Base-by-base conservation (phyloP, 345 rosid genomes). In the Brassica carinata region DNA sequence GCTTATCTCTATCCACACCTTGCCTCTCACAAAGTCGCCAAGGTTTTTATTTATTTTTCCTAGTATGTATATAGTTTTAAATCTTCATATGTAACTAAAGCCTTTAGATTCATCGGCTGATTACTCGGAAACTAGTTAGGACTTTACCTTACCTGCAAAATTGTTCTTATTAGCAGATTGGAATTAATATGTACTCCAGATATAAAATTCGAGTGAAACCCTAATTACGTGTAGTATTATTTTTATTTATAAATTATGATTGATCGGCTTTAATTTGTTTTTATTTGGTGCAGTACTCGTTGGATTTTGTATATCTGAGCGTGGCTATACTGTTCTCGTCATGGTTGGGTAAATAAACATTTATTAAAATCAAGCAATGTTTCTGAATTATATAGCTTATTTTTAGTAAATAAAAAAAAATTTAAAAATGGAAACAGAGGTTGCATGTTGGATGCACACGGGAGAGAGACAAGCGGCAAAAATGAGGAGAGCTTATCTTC, bases 401-500 rank as follows among this genome's bases (percentile, higher is more conserved):
- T 58, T 59, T 43, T 8, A n/a, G 14, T n/a, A 17, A 18, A 29
- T 18, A 7, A 15, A 17, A 8, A 7, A 8, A 40, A 15, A 14
- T 8, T 13, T 5, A 6, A 8, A 59, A 74, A 15, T 80, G 51
- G 19, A 75, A 68, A 64, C 61, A 96, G 99, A 96, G 97, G 99
- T 96, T 75, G 93, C 90, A 48, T 96, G 98, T 73, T 96, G 99
- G 99, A 96, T 96, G 99, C 89, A 96, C 64, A 93, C 95, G 0
- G 99, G 98, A 51, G 99, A 96, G 72, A 75, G 99, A 76, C 99
- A 93, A 45, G 99, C 97, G 0, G 96, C 96, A 5, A 93, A 93
- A 75, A 89, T 96, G 92, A 90, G 99, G 78, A 92, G 85, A 97
- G 96, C 98, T 3, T 93, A 96, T 85, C 79, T 96, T 4, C 86